phyloP scores from a whole-genome alignment of 371 early-diverging fungal species.

The Haplosporangium sp. region DNA sequence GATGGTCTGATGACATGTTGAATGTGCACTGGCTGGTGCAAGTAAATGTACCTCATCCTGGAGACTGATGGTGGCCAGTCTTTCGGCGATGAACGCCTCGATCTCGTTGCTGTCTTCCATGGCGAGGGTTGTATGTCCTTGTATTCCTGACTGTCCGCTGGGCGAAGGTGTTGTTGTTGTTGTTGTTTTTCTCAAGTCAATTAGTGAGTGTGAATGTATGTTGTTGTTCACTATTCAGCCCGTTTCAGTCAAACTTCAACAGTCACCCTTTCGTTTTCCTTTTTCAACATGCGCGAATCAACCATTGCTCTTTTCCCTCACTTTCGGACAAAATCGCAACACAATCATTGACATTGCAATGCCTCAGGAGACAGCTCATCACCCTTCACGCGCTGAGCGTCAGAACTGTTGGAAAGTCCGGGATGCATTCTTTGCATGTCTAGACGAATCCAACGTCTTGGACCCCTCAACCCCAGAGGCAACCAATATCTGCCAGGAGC shows the following conservation, averaged over 20 bases:
- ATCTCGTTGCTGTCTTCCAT: conserved; percentile 45
- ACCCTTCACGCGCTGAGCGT: conserved; percentile 47
- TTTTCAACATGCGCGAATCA: too few species aligned
- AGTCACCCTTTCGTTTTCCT: too few species aligned
- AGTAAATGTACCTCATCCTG: conserved; percentile 42
- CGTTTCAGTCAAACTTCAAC: too few species aligned
- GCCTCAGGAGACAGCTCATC: conserved; percentile 31
- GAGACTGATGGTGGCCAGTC: conserved; percentile 34
- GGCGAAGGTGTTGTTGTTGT: neutral
- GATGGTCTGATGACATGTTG: too few species aligned
- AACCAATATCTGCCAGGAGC: conserved; percentile 30
- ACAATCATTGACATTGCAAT: conserved; percentile 8
- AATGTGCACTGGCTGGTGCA: neutral
- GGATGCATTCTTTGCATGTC: conserved; percentile 46
- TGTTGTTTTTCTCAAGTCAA: neutral
- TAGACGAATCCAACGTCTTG: conserved; percentile 38
- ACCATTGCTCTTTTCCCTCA: too few species aligned
- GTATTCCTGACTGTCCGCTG: too few species aligned
- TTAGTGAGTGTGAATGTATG: too few species aligned
- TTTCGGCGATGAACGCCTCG: conserved; percentile 42
- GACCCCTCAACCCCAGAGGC: conserved; percentile 44
- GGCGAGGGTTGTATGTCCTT: neutral
- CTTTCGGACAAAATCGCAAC: neutral
- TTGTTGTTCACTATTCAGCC: too few species aligned
- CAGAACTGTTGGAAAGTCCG: conserved; percentile 53